Conservation (phyloP, 371 early-diverging fungal genomes). For the Lichtheimia hyalospora region DNA sequence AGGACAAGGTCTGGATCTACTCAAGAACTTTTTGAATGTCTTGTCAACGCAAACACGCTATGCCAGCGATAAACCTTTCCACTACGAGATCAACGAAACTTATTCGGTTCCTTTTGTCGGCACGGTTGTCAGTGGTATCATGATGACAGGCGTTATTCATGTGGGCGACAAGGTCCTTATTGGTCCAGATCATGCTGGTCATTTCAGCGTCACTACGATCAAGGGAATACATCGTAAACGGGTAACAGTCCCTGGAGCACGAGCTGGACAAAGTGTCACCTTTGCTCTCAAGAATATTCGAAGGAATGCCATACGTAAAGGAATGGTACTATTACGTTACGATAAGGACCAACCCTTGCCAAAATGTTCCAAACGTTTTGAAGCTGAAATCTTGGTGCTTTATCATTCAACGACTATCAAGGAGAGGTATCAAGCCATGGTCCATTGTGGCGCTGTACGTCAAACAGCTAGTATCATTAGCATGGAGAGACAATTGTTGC, state of each 20-base stretch:
- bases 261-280: slow-evolving; percentile 84
- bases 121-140: slow-evolving; percentile 78
- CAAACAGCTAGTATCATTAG: slow-evolving; percentile 87
- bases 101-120: slow-evolving; percentile 91
- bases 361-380: slow-evolving; percentile 75
- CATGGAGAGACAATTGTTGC: slow-evolving; percentile 68
- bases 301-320: slow-evolving; percentile 79
- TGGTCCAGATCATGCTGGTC: slow-evolving; percentile 85
- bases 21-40: slow-evolving; percentile 83
- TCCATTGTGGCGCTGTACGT: slow-evolving; percentile 88
- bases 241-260: slow-evolving; percentile 71
- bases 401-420: slow-evolving; percentile 92
- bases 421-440: slow-evolving; percentile 90
- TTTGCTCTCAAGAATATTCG: slow-evolving; percentile 87
- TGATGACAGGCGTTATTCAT: slow-evolving; percentile 65
- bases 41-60: slow-evolving; percentile 71
- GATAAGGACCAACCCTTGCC: slow-evolving; percentile 61
- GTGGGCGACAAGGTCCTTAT: slow-evolving; percentile 83
- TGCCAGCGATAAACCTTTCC: slow-evolving; percentile 62
- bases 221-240: slow-evolving; percentile 92
- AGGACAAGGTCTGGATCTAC: slow-evolving; percentile 81
- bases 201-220: slow-evolving; percentile 73
- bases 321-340: slow-evolving; percentile 79
- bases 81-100: slow-evolving; percentile 86
- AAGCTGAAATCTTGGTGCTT: slow-evolving; percentile 88